Evolutionary conservation across 805 yeast genomes (phyloP), one percentile per base, ranked within the genome.

Genomic region (Wickerhamiella kurtzmanii): DNA sequence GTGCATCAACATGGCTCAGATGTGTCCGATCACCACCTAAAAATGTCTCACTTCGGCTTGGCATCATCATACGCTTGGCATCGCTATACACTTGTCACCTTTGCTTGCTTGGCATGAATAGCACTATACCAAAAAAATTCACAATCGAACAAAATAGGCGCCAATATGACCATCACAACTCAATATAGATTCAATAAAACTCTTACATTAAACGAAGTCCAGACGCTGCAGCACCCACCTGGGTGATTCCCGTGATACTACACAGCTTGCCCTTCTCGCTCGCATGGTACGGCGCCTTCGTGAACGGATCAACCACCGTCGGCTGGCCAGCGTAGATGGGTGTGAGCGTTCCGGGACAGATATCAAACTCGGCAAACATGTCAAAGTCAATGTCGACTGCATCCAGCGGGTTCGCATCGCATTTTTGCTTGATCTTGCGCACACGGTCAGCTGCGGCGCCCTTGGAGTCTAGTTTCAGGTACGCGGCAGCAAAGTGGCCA

Each of bases 341-440:
- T 5, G 95, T 83, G 59, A 73, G 76, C 17, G 95, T 78, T 15
- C 81, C 73, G 16, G 94, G 83, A 70, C 97, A 92, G 48, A 92
- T 79, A 44, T 82, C 92, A 63, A 88, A 88, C 48, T 83, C 87
- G 2, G 94, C 89, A 62, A 79, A 82, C 47, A 88, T 94, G 62
- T 92, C 96, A 61, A 87, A 92, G 61, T 89, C 94, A 56, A 88
- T 77, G 60, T 86, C 92, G 51, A 88, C 71, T 2, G 92, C 87
- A 67, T 94, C 97, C 45, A 79, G 76, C 1, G 94, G 82, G 52
- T 81, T 68, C 1, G 82, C 66, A 56, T 88, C 96, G 13, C 96
- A 79, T 58, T 76, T 80, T 20, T 78, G 71, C 66, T 84, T 85
- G 56, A 88, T 75, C 66, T 83, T 86, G 52, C 73, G 76, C 3